Base-by-base conservation (phyloP, 805 yeast genomes). In the Wickerhamiella bombiphila region DNA sequence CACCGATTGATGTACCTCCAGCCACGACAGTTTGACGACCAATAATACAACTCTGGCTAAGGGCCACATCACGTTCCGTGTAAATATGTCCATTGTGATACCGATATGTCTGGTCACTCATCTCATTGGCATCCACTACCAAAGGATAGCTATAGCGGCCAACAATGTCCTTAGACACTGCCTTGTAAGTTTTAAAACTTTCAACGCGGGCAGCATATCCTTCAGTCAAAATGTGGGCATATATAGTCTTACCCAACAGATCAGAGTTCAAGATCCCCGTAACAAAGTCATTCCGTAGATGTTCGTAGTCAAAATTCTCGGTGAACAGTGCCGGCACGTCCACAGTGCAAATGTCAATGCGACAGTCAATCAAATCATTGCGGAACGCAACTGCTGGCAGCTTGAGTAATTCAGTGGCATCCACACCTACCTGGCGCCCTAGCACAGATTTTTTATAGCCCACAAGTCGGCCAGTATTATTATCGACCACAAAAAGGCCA, bases 171-270 rank as follows among this genome's bases (percentile, higher is more conserved):
- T 81, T 91, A 13, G 93, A 72, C 13, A 91, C 74, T 8, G 94
- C 86, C 55, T 80, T 88, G 57, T 86, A 91, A 0, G 97, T 83
- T 53, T 81, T 81, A 77, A 91, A 78, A 54, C 88, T 79, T 53
- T 86, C 93, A n/a, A 83, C 97, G 54, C 98, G 72, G 1, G 94
- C 91, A 21, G 94, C 94, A 53, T 85, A 86, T 42, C 79, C 76
- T 38, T 74, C 76, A 36, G 71, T 74, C 15, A 91, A 70, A 32
- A 86, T 72, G 53, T 82, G 85, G 0, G 94, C 83, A 57, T 88
- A 88, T 22, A 91, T 80, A 39, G 86, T 80, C 55, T 91, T 88
- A 46, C 85, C 86, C 49, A 91, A 64, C 49, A 91, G 69, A 58
- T 91, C 98, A 36, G 93, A 78, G 13, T 91, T 77, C 42, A 91